Base-by-base conservation (phyloP, 768 basidiomycete species). In the Hypsizygus marmoreus region DNA sequence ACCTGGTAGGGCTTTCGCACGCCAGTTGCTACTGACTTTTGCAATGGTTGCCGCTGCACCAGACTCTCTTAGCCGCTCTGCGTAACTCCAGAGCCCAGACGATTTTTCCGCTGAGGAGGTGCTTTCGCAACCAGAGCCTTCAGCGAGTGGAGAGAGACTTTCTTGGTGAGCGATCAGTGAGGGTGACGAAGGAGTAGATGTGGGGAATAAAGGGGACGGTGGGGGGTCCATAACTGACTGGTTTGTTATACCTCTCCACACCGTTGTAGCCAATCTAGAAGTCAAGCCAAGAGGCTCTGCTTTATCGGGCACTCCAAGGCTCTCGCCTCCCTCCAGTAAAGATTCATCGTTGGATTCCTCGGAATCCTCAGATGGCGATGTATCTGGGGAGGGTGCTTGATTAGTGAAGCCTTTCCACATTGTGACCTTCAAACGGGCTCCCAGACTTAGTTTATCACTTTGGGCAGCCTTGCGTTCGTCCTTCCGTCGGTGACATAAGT, bases 221-320 rank as follows among this genome's bases (percentile, higher is more conserved):
- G 82, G 76, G 8, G 68, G 66, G n/a, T 85, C 85, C 85, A 86
- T 85, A 2, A 84, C 79, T 47, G 75, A 77, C 60, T 84, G 82
- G 55, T 88, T 89, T 3, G 85, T 87, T 53, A 89, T 81, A 3
- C 87, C 88, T 58, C 77, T 75, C 87, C 86, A 89, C 16, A 88
- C 75, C n/a, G 77, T 80, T 45, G 67, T 79, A 7, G 84, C 79
- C 11, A 87, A 59, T 25, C 78, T 72, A 31, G 80, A 72, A 5
- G 77, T 75, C 40, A 83, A 49, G 10, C 75, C 71, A 16, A 70
- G 51, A 4, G 56, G 22, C 26, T 39, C 39, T 4, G 44, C 54
- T 40, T 49, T 53, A 41, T 60, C 40, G 17, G 63, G 65, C 0
- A 66, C 72, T 58, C 79, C 75, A 4, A 76, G 77, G 41, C 75